phyloP scores from a whole-genome alignment of 208 protist species.

The Endotrypanum monterogeii region DNA sequence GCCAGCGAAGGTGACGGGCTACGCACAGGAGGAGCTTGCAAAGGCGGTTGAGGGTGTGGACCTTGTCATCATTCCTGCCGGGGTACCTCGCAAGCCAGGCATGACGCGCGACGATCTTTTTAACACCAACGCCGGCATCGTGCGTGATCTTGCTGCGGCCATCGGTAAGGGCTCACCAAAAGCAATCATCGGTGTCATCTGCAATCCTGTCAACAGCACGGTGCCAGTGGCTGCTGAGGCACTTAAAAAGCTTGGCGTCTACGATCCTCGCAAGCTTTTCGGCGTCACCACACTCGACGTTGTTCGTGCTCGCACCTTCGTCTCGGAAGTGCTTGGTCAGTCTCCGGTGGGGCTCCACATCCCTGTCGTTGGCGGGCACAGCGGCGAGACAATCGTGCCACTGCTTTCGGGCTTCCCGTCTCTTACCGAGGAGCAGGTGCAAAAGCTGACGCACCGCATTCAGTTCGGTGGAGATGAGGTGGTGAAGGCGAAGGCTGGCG shows the following conservation, averaged over 20 bases:
- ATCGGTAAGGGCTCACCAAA: slow-evolving; percentile 87
- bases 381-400: slow-evolving; percentile 94
- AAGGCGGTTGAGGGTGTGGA: slow-evolving; percentile 80
- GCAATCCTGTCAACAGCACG: slow-evolving; percentile 96
- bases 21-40: slow-evolving; percentile 64
- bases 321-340: slow-evolving; percentile 53
- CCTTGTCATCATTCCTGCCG: slow-evolving; percentile 94
- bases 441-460: slow-evolving; percentile 81
- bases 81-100: slow-evolving; percentile 95
- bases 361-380: slow-evolving; percentile 95
- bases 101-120: slow-evolving; percentile 98
- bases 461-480: slow-evolving; percentile 89
- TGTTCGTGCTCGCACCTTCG: slow-evolving; percentile 78
- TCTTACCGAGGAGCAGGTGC: slow-evolving; percentile 70
- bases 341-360: slow-evolving; percentile 68
- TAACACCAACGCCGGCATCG: slow-evolving; percentile 94
- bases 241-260: slow-evolving; percentile 85
- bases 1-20: slow-evolving; percentile 78
- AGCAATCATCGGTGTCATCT: slow-evolving; percentile 91
- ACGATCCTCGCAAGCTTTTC: slow-evolving; percentile 86
- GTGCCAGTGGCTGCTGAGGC: slow-evolving; percentile 94
- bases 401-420: slow-evolving; percentile 78
- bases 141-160: slow-evolving; percentile 82
- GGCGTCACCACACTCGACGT: slow-evolving; percentile 94
- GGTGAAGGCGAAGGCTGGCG: slow-evolving; percentile 87